Evolutionary conservation across 2,329 filamentous ascomycete species (phyloP), one percentile per base, ranked within the genome.

Genomic region (Macrophomina pseudophaseolina): DNA sequence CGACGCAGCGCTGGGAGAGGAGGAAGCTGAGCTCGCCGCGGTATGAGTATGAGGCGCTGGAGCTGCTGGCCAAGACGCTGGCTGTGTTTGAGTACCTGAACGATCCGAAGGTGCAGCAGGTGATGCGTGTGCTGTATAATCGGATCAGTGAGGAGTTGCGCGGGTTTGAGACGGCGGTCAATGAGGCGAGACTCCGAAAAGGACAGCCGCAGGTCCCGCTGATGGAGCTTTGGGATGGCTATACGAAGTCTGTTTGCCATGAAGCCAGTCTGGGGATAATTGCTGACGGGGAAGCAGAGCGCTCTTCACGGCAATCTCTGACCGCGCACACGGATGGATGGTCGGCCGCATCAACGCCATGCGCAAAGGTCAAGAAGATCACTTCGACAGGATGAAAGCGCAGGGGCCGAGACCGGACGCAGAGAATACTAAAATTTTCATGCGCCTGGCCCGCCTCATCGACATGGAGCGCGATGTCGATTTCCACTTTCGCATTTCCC

Each of bases 71-170:
- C 16, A 63, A 63, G 46, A 51, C 44, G 46, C 9, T 63, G n/a
- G 59, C 59, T 9, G 59, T 63, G 30, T 63, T 63, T 16, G 30
- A 51, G 32, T 63, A 63, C 59, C 23, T 63, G 16, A 63, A 63
- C n/a, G 59, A 63, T 7, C 44, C 59, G 4, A 2, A 14, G 11
- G 44, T 63, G n/a, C 59, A 63, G 35, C 40, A 49, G 12, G 32
- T 40, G 30, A 35, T 63, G 59, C 59, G 59, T 2, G 8, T 40
- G n/a, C 5, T 30, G 44, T 28, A 63, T 18, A 63, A 63, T 23
- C 23, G 32, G 12, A 30, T 52, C 28, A 38, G 18, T 14, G 46
- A 51, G 12, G 32, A 51, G 6, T 30, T 40, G 30, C 23, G 11
- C 4, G 16, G n/a, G 12, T 63, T 63, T 16, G 12, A 7, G 5